Conservation (phyloP, 2,329 filamentous ascomycete species). For the Escovopsis sp. region DNA sequence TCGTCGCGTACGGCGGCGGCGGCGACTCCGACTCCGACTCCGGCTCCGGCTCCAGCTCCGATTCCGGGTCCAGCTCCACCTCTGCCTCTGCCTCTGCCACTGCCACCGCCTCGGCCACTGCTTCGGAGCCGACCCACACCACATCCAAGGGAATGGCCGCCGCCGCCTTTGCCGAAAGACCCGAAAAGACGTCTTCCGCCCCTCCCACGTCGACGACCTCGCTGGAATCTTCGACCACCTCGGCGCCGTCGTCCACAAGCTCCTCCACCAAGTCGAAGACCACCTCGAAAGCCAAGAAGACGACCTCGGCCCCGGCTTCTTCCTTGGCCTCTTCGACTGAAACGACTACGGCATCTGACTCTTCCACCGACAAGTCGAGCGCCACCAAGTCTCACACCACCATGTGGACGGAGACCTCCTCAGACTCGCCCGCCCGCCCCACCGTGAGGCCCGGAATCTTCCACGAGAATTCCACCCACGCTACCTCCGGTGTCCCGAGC, state of each 20-base stretch:
- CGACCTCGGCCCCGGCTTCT: neutral
- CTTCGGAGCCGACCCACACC: neutral
- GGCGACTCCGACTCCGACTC: constrained; percentile 14
- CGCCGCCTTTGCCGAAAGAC: constrained; percentile 3
- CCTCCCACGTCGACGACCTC: neutral
- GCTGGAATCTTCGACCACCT: no score
- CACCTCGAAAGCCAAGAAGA: neutral
- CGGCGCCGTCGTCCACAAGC: no score
- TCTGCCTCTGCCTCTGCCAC: constrained; percentile 1
- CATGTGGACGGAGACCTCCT: constrained; percentile 4
- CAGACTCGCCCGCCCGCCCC: constrained; percentile 4
- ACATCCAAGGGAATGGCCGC: neutral
- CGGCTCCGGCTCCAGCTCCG: no score
- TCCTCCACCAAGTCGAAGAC: no score
- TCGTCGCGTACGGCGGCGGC: constrained; percentile 44
- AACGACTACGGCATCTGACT: no score
- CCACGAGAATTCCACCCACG: constrained; percentile 32
- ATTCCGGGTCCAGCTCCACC: no score
- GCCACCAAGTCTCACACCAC: constrained; percentile 2
- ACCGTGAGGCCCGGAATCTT: constrained; percentile 33
- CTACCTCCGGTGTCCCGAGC: constrained; percentile 9
- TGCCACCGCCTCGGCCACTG: neutral
- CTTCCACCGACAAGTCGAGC: no score
- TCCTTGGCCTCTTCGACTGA: constrained; percentile 3
- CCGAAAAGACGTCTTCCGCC: constrained; percentile 2